These are phyloP conservation scores for Thyridium curvatum DNA, from an alignment of 2,329 filamentous ascomycete genomes.

Conservation along the genomic window DNA sequence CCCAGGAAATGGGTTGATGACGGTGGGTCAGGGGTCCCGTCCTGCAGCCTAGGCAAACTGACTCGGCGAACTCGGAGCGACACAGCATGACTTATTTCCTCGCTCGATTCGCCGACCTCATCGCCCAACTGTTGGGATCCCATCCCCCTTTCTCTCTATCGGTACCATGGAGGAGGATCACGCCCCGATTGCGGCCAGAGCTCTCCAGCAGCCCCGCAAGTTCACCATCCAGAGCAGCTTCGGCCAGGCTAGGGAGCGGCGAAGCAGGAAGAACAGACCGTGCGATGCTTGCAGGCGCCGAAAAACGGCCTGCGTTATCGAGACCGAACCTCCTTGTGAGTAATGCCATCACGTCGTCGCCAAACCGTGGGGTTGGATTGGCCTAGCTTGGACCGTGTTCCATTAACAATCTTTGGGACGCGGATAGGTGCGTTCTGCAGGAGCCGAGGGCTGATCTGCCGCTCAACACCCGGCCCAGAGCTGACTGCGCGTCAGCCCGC, in stretches of 20 bases:
- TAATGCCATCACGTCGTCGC: neutral
- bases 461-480: conserved; percentile 13
- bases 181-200: neutral
- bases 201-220: conserved; percentile 7
- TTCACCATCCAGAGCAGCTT: conserved; percentile 10
- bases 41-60: too few relatives aligned
- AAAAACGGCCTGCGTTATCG: conserved; percentile 11
- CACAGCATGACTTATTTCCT: too few relatives aligned
- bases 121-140: too few relatives aligned
- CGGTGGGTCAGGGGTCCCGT: too few relatives aligned
- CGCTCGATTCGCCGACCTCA: too few relatives aligned
- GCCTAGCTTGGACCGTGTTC: too few relatives aligned
- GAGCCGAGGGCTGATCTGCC: conserved; percentile 14
- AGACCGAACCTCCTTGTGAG: conserved; percentile 8
- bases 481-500: too few relatives aligned
- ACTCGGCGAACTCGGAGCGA: too few relatives aligned
- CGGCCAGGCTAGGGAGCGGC: conserved; percentile 8
- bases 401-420: too few relatives aligned
- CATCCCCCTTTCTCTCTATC: too few relatives aligned
- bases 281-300: conserved; percentile 10
- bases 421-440: conserved; percentile 17
- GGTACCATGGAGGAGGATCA: neutral
- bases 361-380: too few relatives aligned
- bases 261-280: conserved; percentile 10
- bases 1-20: too few relatives aligned